Evolutionary conservation across 2,329 filamentous ascomycete genomes (phyloP), one percentile per base, ranked within the genome.

Genomic region (Xylariales sp.): DNA sequence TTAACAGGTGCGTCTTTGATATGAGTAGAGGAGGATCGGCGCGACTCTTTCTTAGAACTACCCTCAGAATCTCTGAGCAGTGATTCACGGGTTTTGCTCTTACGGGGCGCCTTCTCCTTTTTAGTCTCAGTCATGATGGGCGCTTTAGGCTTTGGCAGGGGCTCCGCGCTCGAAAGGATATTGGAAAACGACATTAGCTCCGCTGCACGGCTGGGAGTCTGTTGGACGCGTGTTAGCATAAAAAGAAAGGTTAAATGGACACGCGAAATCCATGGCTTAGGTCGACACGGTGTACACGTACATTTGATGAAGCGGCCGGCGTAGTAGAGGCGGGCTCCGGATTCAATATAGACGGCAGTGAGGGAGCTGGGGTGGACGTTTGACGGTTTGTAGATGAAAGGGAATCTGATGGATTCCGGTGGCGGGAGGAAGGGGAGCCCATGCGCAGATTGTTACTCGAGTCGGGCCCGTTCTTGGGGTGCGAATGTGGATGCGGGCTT

Each of bases 161-260:
- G 89, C 64, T 93, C 90, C 63, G 92, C 86, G 72, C 89, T 94
- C 3, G 93, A 95, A 50, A 98, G 90, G 67, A 98, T 97, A 78
- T 94, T 97, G 72, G 93, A 96, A 77, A 98, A 96, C 5, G 94
- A 96, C 94, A 97, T 97, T 61, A 94, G 92, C 78, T 97, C 92
- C 66, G 91, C 90, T 48, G 90, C 86, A 78, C 94, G 90, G 73
- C 88, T 89, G 1, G 91, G 88, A 57, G 91, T 91, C 87, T 94
- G 78, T 41, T 50, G 2, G 43, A 59, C 32, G 53, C 41, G 49
- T 39, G 30, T 74, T 53, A 73, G 72, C 53, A 66, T 50, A 12
- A 41, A 28, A 12, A 28, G 28, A 36, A 7, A 53, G 9, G 10
- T 16, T 7, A 48, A n/a, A 50, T 45, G 10, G n/a, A 45, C 2